Evolutionary conservation across 2,329 filamentous ascomycete species (phyloP).

Genomic region (Diaporthe sp.): DNA sequence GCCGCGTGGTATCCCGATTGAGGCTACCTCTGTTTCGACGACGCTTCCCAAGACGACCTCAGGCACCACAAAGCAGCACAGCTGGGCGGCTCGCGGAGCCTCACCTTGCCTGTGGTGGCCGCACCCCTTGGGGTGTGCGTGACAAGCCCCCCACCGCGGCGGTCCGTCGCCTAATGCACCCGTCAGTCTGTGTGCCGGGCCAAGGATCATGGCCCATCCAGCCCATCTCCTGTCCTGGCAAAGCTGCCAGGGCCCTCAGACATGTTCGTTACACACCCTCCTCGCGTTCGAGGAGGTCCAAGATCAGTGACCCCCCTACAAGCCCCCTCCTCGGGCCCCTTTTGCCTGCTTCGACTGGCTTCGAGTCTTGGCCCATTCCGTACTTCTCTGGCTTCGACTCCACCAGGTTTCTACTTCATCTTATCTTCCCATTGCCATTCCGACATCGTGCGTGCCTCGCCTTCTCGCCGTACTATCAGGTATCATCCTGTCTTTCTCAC

Average conservation of each 20-base stretch:
- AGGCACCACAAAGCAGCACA: neutral
- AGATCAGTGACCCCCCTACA: constrained; percentile 26
- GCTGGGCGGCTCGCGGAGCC: constrained; percentile 28
- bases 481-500: constrained; percentile 37
- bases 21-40: constrained; percentile 35
- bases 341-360: constrained; percentile 28
- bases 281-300: neutral
- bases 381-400: constrained; percentile 31
- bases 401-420: constrained; percentile 40
- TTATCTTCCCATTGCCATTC: constrained; percentile 12
- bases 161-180: constrained; percentile 26
- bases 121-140: constrained; percentile 18
- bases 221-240: constrained; percentile 26
- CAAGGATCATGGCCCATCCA: constrained; percentile 23
- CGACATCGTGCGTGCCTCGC: constrained; percentile 20
- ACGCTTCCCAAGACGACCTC: neutral
- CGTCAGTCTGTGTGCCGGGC: constrained; percentile 31
- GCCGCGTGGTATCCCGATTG: constrained; percentile 19
- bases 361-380: constrained; percentile 26
- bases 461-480: constrained; percentile 6
- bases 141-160: constrained; percentile 1
- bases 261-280: constrained; percentile 38
- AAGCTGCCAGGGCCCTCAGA: constrained; percentile 38
- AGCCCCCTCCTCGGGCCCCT: constrained; percentile 18
- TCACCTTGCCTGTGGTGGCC: constrained; percentile 11